Conservation (phyloP, 2,329 filamentous ascomycete genomes). For the Boeremia exigua region DNA sequence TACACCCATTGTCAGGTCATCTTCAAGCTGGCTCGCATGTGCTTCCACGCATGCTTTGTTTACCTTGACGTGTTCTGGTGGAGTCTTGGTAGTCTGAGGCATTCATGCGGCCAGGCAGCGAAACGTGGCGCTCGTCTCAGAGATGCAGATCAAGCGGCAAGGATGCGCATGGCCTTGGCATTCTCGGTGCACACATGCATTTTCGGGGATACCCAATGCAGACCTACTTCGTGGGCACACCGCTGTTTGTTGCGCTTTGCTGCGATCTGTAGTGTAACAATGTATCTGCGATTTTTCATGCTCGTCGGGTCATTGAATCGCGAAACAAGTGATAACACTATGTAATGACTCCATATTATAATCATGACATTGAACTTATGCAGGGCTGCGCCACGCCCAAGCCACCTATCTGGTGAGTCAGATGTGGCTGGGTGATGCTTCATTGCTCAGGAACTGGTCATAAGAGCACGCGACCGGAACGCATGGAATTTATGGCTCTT, state of each 20-base stretch:
- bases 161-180: background rate
- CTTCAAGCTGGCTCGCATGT: background rate
- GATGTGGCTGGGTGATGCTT: constrained; percentile 1
- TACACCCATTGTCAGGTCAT: background rate
- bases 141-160: constrained; percentile 7
- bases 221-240: constrained; percentile 10
- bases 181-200: background rate
- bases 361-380: background rate
- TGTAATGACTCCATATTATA: too few species aligned
- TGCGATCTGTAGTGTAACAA: background rate
- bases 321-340: background rate
- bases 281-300: background rate
- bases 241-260: constrained; percentile 6
- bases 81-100: constrained; percentile 12
- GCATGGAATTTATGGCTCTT: background rate
- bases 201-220: background rate
- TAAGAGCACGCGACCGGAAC: background rate
- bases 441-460: background rate
- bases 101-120: constrained; percentile 18
- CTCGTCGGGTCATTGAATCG: background rate
- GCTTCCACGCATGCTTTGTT: background rate
- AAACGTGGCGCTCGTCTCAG: constrained; percentile 13
- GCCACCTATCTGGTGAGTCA: constrained; percentile 3
- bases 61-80: background rate
- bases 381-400: constrained; percentile 6